phyloP scores from a whole-genome alignment of 176 grass and related monocot species.

The Zoysia japonica region DNA sequence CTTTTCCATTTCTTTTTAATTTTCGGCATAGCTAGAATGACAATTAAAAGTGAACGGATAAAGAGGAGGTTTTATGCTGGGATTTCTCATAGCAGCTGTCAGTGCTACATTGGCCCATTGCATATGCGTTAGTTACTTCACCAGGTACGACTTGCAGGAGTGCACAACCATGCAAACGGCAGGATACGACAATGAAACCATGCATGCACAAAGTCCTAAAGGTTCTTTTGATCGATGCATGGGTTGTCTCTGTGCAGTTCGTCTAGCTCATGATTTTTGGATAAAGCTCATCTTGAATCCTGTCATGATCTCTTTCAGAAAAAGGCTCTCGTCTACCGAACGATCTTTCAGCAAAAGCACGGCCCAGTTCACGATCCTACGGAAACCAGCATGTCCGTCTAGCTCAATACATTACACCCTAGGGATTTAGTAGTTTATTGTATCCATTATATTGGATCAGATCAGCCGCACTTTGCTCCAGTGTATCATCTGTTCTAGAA shows the following conservation, averaged over 20 bases:
- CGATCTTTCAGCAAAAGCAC: not conserved
- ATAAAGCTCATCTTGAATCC: not conserved
- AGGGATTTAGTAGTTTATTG: not conserved
- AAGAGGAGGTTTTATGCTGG: too few relatives aligned
- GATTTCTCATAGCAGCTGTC: too few relatives aligned
- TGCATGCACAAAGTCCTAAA: conserved; percentile 14
- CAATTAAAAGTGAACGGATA: too few relatives aligned
- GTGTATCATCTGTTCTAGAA: not conserved
- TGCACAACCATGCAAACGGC: not conserved
- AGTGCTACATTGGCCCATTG: too few relatives aligned
- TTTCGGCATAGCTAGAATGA: too few relatives aligned
- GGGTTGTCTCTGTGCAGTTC: not conserved
- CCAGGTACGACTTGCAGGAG: too few relatives aligned
- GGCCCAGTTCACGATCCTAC: not conserved
- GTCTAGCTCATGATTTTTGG: not conserved
- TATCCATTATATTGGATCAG: not conserved
- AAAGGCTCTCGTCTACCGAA: not conserved
- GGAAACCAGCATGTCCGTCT: not conserved
- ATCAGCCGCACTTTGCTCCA: not conserved
- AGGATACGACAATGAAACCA: not conserved
- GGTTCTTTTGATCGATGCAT: not conserved
- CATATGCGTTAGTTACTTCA: too few relatives aligned
- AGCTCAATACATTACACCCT: not conserved
- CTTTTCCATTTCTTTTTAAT: too few relatives aligned
- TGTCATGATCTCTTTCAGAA: not conserved